Evolutionary conservation across 176 grass and related monocot genomes (phyloP).

Genomic region (Ensete ventricosum): DNA sequence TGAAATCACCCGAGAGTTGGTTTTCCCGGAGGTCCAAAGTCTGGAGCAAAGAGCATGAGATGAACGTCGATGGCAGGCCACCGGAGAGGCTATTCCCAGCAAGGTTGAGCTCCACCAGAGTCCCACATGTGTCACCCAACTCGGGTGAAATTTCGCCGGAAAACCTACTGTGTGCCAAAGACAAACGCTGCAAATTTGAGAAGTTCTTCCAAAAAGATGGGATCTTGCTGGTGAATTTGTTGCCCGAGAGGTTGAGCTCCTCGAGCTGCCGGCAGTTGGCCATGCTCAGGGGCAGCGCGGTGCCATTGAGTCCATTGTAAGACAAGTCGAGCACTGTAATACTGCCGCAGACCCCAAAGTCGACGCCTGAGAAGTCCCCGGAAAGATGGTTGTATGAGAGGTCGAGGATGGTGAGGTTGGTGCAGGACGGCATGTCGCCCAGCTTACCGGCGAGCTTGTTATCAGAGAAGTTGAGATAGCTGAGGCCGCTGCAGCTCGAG

Average conservation of each 20-base stretch:
- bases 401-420: conserved; percentile 41
- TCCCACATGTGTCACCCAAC: conserved; percentile 52
- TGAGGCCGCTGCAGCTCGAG: conserved; percentile 45
- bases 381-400: conserved; percentile 78
- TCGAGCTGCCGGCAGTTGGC: conserved; percentile 43
- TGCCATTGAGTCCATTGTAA: conserved; percentile 42
- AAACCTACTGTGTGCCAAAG: conserved; percentile 51
- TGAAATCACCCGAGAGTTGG: conserved; percentile 73
- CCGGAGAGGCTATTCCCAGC: conserved; percentile 51
- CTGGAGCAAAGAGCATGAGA: conserved; percentile 48
- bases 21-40: conserved; percentile 50
- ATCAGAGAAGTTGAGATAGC: conserved; percentile 78
- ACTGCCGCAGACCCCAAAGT: conserved; percentile 51
- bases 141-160: conserved; percentile 40
- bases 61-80: conserved; percentile 50
- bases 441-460: conserved; percentile 52
- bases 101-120: conserved; percentile 45
- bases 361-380: conserved; percentile 50
- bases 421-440: conserved; percentile 39
- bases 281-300: conserved; percentile 32
- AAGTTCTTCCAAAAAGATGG: conserved; percentile 39
- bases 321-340: conserved; percentile 60
- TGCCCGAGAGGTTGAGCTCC: conserved; percentile 55
- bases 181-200: conserved; percentile 34
- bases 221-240: conserved; percentile 40